Percentiles rank a stretch among this genome's conserved stretches.
Evolutionary conservation across 306 rosid genomes (phyloP).

Genomic region (Heteromeles arbutifolia): DNA sequence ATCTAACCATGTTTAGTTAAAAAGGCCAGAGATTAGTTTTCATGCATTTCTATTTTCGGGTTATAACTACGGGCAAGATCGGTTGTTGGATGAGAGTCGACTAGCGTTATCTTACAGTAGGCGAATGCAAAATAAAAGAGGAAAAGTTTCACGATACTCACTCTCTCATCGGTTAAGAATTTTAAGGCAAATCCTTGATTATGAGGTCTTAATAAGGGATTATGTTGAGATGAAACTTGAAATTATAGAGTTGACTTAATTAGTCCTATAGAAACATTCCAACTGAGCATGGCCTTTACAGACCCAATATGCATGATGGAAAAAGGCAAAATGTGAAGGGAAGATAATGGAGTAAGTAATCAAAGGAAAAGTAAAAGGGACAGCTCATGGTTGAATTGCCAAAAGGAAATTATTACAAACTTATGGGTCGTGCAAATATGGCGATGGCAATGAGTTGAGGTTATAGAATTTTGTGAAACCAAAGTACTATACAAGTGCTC

Average conservation of each 20-base stretch:
- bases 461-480: background rate
- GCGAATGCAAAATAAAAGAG: too few species aligned
- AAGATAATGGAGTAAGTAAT: conserved; percentile 17
- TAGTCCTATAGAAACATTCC: background rate
- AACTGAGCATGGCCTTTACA: background rate
- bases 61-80: too few species aligned
- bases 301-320: conserved; percentile 1
- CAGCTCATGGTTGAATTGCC: conserved; percentile 10
- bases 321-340: background rate
- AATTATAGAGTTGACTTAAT: background rate
- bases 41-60: background rate
- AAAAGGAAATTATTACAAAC: conserved; percentile 13
- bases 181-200: background rate
- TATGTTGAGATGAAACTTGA: background rate
- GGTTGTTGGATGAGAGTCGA: background rate
- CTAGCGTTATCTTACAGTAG: too few species aligned
- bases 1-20: background rate
- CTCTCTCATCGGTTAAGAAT: background rate
- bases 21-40: background rate
- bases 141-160: background rate
- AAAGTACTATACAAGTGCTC: conserved; percentile 12
- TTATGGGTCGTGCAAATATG: conserved; percentile 1
- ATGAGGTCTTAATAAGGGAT: background rate
- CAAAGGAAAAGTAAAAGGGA: background rate
- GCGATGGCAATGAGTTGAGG: conserved; percentile 7